Conservation (phyloP, 2,329 filamentous ascomycete genomes). For the Nemania sp. region DNA sequence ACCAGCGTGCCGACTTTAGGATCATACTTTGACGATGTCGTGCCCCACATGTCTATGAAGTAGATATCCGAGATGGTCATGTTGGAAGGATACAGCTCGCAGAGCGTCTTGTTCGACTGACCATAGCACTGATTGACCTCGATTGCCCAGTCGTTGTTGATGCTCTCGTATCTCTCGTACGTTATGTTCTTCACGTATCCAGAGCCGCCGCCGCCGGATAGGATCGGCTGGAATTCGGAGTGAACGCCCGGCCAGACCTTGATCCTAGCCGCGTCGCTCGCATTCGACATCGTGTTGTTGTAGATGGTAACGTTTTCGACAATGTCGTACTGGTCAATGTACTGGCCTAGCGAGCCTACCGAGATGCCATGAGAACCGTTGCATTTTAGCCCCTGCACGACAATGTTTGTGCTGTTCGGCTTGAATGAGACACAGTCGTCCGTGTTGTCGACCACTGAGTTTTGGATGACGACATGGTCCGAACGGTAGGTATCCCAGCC, state of each 20-base stretch:
- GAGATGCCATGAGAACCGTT: conserved; percentile 74
- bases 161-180: conserved; percentile 63
- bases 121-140: conserved; percentile 70
- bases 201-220: conserved; percentile 65
- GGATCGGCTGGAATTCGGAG: conserved; percentile 60
- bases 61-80: conserved; percentile 61
- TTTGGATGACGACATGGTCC: conserved; percentile 66
- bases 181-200: conserved; percentile 69
- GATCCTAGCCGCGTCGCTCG: conserved; percentile 69
- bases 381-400: conserved; percentile 69
- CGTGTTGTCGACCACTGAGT: conserved; percentile 66
- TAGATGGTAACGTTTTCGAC: conserved; percentile 71
- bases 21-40: conserved; percentile 51
- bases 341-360: conserved; percentile 74
- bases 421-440: conserved; percentile 78
- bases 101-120: conserved; percentile 40
- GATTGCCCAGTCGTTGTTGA: conserved; percentile 68
- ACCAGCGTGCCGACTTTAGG: conserved; percentile 52
- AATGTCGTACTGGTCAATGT: conserved; percentile 65
- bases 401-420: conserved; percentile 70
- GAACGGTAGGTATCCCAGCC: conserved; percentile 68
- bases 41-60: conserved; percentile 61
- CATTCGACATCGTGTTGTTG: conserved; percentile 63
- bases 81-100: conserved; percentile 45
- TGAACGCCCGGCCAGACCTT: conserved; percentile 71